Base-by-base conservation (phyloP, 2,329 filamentous ascomycete genomes). In the Ceratocystis colombiana region DNA sequence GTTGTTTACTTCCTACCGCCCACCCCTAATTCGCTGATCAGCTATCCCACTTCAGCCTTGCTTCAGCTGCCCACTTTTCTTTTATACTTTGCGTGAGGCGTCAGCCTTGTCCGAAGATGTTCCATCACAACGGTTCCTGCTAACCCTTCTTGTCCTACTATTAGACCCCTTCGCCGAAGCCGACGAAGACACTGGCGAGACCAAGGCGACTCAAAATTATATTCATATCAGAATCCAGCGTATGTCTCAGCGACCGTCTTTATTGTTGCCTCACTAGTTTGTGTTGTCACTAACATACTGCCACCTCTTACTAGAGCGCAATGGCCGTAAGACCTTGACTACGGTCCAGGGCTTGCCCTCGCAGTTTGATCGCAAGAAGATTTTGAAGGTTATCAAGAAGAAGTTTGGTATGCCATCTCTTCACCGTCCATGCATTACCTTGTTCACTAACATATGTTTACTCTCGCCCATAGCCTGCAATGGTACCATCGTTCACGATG, bases 101-200 rank as follows among this genome's bases (percentile, higher is more conserved):
- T 55, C 64, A 53, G 64, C 55, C 41, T 65, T 41, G 28, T 30
- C n/a, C 2, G 28, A 53, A 53, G 8, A 22, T 37, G 20, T 5
- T 37, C 53, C 22, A 55, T 28, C 10, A 30, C 28, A 33, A 20
- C 3, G 12, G 8, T 41, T 41, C 68, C 69, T 68, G 71, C 75
- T 76, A 68, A 75, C 71, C 28, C 50, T 61, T 15, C 50, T 28
- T 48, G 6, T n/a, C 17, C 8, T 15, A 17, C 53, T 20, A 41
- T 73, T 76, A 96, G 94, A 99, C 88, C 94, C 94, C 88, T 99
- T 99, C 90, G 94, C 94, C 88, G 94, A 97, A 90, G 94, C 92
- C 86, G 94, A 96, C 90, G 93, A 96, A 88, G 92, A 96, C 79
- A 91, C 88, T 79, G 92, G 91, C 84, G 89, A 96, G 82, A 88